phyloP scores from a whole-genome alignment of 2,329 filamentous ascomycete species.

The Epicoccum nigrum region DNA sequence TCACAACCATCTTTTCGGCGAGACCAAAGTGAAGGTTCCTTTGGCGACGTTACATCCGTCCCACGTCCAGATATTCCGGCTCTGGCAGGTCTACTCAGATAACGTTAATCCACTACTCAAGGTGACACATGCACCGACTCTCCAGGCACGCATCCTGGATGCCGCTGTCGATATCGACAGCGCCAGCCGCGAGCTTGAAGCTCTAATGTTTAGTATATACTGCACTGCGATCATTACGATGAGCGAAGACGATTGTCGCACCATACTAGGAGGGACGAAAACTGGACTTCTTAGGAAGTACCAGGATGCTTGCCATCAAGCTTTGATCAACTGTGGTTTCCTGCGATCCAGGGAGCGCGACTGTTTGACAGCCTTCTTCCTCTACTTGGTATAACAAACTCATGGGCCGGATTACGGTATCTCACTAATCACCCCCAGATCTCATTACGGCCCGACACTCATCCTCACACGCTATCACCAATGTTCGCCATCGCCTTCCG shows the following conservation, averaged over 20 bases:
- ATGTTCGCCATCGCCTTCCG: slow-evolving; percentile 64
- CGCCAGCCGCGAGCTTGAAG: slow-evolving; percentile 63
- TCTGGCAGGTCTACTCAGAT: slow-evolving; percentile 76
- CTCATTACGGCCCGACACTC: slow-evolving; percentile 57
- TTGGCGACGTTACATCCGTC: slow-evolving; percentile 68
- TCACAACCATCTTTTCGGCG: slow-evolving; percentile 61
- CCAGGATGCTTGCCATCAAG: slow-evolving; percentile 66
- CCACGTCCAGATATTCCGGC: slow-evolving; percentile 68
- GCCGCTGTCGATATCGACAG: slow-evolving; percentile 59
- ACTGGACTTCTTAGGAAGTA: slow-evolving; percentile 62
- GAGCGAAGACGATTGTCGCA: slow-evolving; percentile 60
- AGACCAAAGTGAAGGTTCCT: slow-evolving; percentile 61
- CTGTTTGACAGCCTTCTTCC: slow-evolving; percentile 59
- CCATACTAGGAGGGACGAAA: slow-evolving; percentile 59
- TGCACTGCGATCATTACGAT: slow-evolving; percentile 55
- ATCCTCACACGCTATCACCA: slow-evolving; percentile 58
- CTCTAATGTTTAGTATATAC: slow-evolving; percentile 51
- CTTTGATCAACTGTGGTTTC: slow-evolving; percentile 63
- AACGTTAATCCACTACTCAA: slow-evolving; percentile 42
- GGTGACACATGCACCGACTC: slow-evolving; percentile 37
- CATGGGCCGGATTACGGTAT: not conserved
- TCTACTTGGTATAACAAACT: slow-evolving; percentile 61
- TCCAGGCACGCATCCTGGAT: slow-evolving; percentile 66
- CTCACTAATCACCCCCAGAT: slow-evolving; percentile 49
- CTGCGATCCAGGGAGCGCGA: slow-evolving; percentile 62